Evolutionary conservation across 805 yeast genomes (phyloP), one percentile per base, ranked within the genome.

Genomic region (Metschnikowia reukaufii): DNA sequence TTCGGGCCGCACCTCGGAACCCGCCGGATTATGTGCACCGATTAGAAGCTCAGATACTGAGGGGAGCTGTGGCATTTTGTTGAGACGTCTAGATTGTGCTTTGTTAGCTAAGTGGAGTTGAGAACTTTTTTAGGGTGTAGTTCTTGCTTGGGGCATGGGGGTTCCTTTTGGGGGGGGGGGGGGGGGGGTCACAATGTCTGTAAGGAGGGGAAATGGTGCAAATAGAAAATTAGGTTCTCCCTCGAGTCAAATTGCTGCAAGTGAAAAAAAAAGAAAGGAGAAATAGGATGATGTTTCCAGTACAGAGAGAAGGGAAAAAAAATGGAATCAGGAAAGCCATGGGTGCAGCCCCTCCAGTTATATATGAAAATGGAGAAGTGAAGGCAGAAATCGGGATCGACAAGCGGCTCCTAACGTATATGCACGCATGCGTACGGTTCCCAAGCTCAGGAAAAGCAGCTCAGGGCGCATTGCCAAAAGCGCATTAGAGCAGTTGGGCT

Each of bases 21-120:
- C 30, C 15, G 36, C 31, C 10, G 47, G 52, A 27, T 47, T 42
- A 8, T 42, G 55, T n/a, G 55, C 55, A n/a, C 59, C 59, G 15
- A 54, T 49, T 50, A 56, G 45, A 25, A 56, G 46, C 42, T 56
- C 59, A 4, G 58, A 52, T 2, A 56, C 57, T 1, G 59, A 52
- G n/a, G 59, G 59, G 21, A 56, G 57, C 25, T 53, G 50, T 3
- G 55, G 54, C 59, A 55, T 55, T 36, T 17, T 18, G 25, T 3
- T 9, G 2, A 5, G 10, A 16, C 17, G 7, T 16, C 17, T 17
- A 5, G 25, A 23, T 23, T 23, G n/a, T n/a, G n/a, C n/a, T n/a
- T n/a, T n/a, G n/a, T n/a, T n/a, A n/a, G n/a, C n/a, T n/a, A n/a
- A n/a, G n/a, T n/a, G 27, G 9, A 23, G 9, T 7, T 23, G 9